These are phyloP conservation scores for Prosopis cineraria DNA, from an alignment of 306 rosid species.

Conservation along the genomic window DNA sequence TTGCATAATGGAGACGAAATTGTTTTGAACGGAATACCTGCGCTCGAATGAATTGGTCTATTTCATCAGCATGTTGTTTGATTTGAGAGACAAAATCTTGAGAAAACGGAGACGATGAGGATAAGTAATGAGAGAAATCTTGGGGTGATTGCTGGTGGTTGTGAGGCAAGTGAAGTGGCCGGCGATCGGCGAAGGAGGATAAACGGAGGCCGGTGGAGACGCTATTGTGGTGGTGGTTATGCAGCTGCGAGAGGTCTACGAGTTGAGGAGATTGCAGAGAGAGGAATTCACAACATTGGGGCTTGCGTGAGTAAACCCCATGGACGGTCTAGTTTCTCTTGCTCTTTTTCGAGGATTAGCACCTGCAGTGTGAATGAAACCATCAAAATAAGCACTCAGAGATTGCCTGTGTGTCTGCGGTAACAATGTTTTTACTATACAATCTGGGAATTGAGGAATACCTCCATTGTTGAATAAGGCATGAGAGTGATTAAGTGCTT, in stretches of 20 bases:
- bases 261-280: constrained; percentile 67
- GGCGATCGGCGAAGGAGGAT: constrained; percentile 69
- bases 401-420: no score
- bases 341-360: constrained; percentile 61
- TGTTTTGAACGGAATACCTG: constrained; percentile 53
- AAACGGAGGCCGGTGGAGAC: constrained; percentile 90
- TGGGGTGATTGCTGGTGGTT: constrained; percentile 33
- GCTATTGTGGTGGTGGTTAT: constrained; percentile 65
- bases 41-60: constrained; percentile 70
- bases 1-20: not conserved
- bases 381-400: not conserved
- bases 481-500: constrained; percentile 53
- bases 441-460: not conserved
- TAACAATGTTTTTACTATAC: no score
- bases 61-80: constrained; percentile 70
- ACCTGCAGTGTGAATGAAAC: constrained; percentile 13
- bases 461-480: constrained; percentile 65
- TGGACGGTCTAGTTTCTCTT: constrained; percentile 49
- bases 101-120: constrained; percentile 50
- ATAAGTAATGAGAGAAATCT: constrained; percentile 44
- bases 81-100: constrained; percentile 63
- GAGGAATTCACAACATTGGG: constrained; percentile 46
- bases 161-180: constrained; percentile 42
- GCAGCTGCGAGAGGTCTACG: constrained; percentile 76
- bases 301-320: constrained; percentile 20